Evolutionary conservation across 805 yeast genomes (phyloP), one percentile per base, ranked within the genome.

Genomic region (Naumovozyma castellii): DNA sequence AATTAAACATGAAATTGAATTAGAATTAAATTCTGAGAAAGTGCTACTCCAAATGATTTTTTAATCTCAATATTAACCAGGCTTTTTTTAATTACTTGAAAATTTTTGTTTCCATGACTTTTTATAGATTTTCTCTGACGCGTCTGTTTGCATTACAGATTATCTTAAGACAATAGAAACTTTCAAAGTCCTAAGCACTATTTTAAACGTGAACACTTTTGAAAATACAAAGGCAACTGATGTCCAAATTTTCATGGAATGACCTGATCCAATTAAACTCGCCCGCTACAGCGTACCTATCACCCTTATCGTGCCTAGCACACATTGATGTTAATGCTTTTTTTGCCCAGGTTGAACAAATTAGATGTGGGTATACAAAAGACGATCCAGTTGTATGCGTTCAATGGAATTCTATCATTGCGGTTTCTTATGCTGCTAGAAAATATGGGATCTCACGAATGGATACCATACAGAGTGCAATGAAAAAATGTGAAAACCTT

Each of bases 291-390:
- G 66, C 92, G 2, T 78, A 73, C 56, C 50, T 53, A 5, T 78
- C 87, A 44, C 85, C 90, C 2, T 64, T 90, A 9, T 69, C 95
- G 0, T 82, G 83, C 18, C 73, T 92, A 30, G 87, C 82, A 5
- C 94, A 87, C 51, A 72, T 92, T 18, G 98, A 92, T 62, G 73
- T 86, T 51, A 94, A 92, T 63, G 97, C 97, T 10, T 92, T 88
- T 59, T 92, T 84, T 61, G 95, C 98, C 0, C 98, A 92, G 56
- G 92, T 81, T 22, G 97, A 92, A 53, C 90, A 82, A 48, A 66
- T 84, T 4, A 63, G 96, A 32, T 68, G 85, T 14, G 80, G 80
- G 0, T 62, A 81, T 13, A 61, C 78, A 1, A 66, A 65, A 2
- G 75, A 77, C 2, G 88, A 78, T 45, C 97, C 98, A 0, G 81